These are phyloP conservation scores for Plantago rigida DNA, from an alignment of 305 asterid species.

Conservation along the genomic window DNA sequence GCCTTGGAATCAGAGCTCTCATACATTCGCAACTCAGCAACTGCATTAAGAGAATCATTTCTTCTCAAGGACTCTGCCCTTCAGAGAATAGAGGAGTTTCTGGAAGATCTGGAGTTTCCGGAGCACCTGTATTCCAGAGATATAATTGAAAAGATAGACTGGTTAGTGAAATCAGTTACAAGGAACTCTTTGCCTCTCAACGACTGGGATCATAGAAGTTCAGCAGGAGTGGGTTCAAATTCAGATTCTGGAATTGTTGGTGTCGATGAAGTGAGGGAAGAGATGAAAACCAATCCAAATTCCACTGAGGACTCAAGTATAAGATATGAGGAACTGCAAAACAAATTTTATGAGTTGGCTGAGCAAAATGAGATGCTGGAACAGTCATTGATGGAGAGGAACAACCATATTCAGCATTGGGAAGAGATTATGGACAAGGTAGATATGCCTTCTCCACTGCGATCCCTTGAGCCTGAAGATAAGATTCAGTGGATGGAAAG, in stretches of 20 bases:
- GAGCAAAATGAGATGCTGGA: constrained; percentile 99
- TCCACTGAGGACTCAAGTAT: constrained; percentile 54
- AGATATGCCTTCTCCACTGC: constrained; percentile 70
- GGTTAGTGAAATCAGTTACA: constrained; percentile 73
- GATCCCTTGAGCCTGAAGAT: constrained; percentile 79
- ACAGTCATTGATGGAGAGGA: constrained; percentile 85
- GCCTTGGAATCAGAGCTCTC: constrained; percentile 97
- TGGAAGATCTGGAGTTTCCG: constrained; percentile 90
- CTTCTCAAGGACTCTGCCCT: constrained; percentile 90
- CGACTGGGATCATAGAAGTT: constrained; percentile 63
- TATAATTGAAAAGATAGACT: constrained; percentile 78
- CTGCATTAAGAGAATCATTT: constrained; percentile 91
- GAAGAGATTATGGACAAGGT: constrained; percentile 66
- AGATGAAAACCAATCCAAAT: constrained; percentile 39
- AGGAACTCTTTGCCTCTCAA: constrained; percentile 43
- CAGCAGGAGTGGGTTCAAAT: constrained; percentile 48
- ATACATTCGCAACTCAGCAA: constrained; percentile 90
- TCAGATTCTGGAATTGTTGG: constrained; percentile 57
- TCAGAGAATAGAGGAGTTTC: constrained; percentile 91
- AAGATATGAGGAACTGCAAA: constrained; percentile 76
- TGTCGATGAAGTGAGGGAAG: constrained; percentile 60
- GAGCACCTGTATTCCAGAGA: constrained; percentile 78
- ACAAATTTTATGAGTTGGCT: constrained; percentile 80
- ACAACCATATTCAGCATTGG: constrained; percentile 81
- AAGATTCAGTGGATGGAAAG: constrained; percentile 72